These are phyloP conservation scores for Neotropicomus parvogracilis DNA, from an alignment of 1,284 basidiomycete genomes.

Conservation along the genomic window DNA sequence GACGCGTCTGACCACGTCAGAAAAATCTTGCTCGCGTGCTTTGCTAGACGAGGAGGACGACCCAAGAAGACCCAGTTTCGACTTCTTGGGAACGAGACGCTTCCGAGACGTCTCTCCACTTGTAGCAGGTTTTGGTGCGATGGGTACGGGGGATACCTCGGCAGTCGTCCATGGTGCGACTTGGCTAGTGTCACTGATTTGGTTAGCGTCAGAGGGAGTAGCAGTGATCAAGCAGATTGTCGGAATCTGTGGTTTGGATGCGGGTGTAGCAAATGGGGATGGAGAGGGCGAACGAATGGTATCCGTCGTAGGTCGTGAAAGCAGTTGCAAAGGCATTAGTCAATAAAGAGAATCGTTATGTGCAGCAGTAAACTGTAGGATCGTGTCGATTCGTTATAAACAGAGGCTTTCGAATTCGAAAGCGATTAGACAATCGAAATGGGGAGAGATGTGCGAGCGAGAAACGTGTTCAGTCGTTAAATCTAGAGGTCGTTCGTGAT, in stretches of 20 bases:
- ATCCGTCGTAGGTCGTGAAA: conserved; percentile 30
- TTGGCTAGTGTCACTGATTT: conserved; percentile 36
- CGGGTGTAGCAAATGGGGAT: conserved; percentile 30
- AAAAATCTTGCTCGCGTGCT: conserved; percentile 49
- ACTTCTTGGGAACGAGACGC: conserved; percentile 72
- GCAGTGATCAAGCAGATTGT: conserved; percentile 67
- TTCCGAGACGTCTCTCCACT: conserved; percentile 38
- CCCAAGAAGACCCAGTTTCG: conserved; percentile 56
- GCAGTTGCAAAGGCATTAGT: conserved; percentile 33
- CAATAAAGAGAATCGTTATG: conserved; percentile 25
- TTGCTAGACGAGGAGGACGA: conserved; percentile 29
- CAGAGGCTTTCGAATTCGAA: conserved; percentile 13
- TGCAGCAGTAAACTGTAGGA: conserved; percentile 18
- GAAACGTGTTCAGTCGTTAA: conserved; percentile 23
- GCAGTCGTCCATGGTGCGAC: conserved; percentile 35
- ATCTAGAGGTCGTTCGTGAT: conserved; percentile 21
- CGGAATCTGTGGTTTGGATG: conserved; percentile 41
- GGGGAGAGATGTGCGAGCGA: neutral
- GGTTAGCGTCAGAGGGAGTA: conserved; percentile 53
- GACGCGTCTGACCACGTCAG: conserved; percentile 59
- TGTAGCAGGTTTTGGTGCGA: conserved; percentile 29
- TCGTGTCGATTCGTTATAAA: conserved; percentile 25
- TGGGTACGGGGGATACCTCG: conserved; percentile 31
- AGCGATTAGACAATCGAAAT: conserved; percentile 13
- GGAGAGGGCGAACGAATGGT: conserved; percentile 26